Conservation (phyloP, 192 early-diverging fungal genomes). For the Backusella luteola region DNA sequence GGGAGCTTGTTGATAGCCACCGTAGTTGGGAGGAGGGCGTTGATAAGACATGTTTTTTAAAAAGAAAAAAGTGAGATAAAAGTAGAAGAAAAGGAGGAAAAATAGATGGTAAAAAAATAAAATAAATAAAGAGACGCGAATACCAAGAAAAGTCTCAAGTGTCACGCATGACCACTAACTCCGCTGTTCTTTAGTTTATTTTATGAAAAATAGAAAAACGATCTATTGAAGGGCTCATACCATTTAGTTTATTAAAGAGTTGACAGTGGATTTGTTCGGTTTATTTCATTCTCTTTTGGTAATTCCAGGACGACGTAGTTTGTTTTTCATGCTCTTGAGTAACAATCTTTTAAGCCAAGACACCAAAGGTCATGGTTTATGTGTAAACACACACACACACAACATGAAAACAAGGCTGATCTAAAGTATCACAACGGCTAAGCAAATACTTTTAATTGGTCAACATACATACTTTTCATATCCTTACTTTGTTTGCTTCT, state of each 20-base stretch:
- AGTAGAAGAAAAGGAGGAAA: neutral
- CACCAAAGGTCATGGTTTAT: neutral
- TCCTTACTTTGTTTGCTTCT: neutral
- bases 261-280: neutral
- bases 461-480: neutral
- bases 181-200: neutral
- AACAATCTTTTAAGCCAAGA: neutral
- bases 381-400: neutral
- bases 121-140: neutral
- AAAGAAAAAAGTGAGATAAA: neutral
- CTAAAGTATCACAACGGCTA: neutral
- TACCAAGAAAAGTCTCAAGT: neutral
- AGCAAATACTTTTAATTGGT: neutral
- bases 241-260: neutral
- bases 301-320: neutral
- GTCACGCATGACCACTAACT: neutral
- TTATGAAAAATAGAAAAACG: neutral
- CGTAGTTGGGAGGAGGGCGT: neutral
- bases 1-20: neutral
- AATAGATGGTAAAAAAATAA: neutral
- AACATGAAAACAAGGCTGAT: neutral
- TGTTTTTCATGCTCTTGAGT: neutral
- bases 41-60: neutral
- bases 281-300: neutral
- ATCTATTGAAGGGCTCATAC: neutral